phyloP scores from a whole-genome alignment of 2,329 filamentous ascomycete genomes.

The Cercospora sojina region DNA sequence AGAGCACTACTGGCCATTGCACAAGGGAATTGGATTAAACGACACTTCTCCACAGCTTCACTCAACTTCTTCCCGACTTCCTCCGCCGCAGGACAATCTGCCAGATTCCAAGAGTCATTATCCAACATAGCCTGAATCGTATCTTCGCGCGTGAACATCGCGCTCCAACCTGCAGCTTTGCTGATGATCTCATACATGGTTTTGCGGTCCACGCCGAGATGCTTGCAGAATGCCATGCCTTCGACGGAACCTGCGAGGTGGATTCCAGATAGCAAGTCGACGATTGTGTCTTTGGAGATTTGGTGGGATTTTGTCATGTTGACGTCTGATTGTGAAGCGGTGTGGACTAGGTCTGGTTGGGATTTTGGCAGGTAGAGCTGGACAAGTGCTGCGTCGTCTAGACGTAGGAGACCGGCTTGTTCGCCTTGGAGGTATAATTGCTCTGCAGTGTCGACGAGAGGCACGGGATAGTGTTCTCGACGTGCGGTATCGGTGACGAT shows the following conservation, averaged over 20 bases:
- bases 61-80: slow-evolving; percentile 42
- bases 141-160: slow-evolving; percentile 42
- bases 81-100: slow-evolving; percentile 41
- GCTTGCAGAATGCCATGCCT: slow-evolving; percentile 49
- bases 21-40: slow-evolving; percentile 35
- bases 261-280: slow-evolving; percentile 47
- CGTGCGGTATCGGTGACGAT: slow-evolving; percentile 68
- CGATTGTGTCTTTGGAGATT: slow-evolving; percentile 39
- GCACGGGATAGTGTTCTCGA: slow-evolving; percentile 57
- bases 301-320: slow-evolving; percentile 40
- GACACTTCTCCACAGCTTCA: slow-evolving; percentile 44
- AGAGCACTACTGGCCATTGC: slow-evolving; percentile 40
- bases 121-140: slow-evolving; percentile 39
- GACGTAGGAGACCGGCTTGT: slow-evolving; percentile 55
- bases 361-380: slow-evolving; percentile 50
- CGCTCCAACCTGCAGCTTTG: slow-evolving; percentile 50
- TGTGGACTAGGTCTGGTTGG: slow-evolving; percentile 36
- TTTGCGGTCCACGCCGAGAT: slow-evolving; percentile 47
- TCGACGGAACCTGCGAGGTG: slow-evolving; percentile 53
- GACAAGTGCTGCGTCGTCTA: slow-evolving; percentile 58
- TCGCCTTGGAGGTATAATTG: slow-evolving; percentile 63
- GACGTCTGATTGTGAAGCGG: slow-evolving; percentile 39
- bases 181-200: slow-evolving; percentile 50
- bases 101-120: slow-evolving; percentile 37
- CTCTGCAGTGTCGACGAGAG: slow-evolving; percentile 63